Conservation (phyloP, 108 stramenopile genomes). For the Hondaea fermentalgiana region DNA sequence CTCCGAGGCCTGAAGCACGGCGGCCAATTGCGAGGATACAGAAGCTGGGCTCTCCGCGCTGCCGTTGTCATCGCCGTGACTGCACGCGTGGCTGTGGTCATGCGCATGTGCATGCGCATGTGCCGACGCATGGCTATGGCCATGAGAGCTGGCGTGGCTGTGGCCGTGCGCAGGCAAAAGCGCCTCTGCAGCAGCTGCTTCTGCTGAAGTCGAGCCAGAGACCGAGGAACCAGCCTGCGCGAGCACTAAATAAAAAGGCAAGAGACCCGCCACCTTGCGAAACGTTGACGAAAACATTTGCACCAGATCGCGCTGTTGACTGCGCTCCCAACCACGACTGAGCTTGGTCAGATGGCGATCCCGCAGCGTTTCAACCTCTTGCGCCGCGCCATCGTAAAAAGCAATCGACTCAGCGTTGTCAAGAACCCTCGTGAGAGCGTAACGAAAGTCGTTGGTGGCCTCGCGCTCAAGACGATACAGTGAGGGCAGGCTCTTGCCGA, state of each 20-base stretch:
- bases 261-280: background rate
- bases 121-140: background rate
- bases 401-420: slow-evolving; percentile 94
- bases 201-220: too few relatives aligned
- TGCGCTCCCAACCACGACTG: background rate
- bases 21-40: background rate
- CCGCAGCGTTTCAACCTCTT: background rate
- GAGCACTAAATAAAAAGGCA: background rate
- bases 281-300: background rate
- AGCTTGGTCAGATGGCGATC: background rate
- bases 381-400: slow-evolving; percentile 24
- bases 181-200: background rate
- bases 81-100: background rate
- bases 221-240: too few relatives aligned
- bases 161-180: background rate
- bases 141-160: background rate
- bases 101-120: background rate
- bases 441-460: slow-evolving; percentile 80
- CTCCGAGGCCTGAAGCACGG: background rate
- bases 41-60: background rate
- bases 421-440: slow-evolving; percentile 63
- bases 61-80: background rate
- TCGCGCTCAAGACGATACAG: slow-evolving; percentile 72
- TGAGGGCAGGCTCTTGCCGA: slow-evolving; percentile 63
- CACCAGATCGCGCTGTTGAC: background rate